phyloP scores from a whole-genome alignment of 352 stramenopile species.

The Phytophthora podocarpi region DNA sequence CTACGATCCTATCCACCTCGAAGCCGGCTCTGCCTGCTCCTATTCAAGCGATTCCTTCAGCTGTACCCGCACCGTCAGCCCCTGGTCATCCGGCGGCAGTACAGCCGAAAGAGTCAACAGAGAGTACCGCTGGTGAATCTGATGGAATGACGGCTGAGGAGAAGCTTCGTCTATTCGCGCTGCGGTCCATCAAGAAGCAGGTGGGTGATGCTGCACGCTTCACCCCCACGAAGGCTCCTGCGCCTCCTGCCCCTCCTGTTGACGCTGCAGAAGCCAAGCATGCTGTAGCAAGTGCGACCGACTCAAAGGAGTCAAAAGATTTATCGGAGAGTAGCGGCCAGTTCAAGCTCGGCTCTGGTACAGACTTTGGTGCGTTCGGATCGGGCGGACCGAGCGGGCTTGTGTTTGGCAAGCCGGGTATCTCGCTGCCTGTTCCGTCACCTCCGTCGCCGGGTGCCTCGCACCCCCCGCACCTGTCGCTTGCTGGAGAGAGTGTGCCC shows the following conservation, averaged over 20 bases:
- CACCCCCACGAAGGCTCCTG: slow-evolving; percentile 30
- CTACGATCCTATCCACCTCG: slow-evolving; percentile 12
- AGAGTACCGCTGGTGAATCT: slow-evolving; percentile 13
- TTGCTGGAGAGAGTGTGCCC: slow-evolving; percentile 24
- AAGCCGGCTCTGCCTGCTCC: slow-evolving; percentile 22
- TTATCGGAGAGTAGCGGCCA: slow-evolving; percentile 23
- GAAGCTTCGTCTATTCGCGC: slow-evolving; percentile 63
- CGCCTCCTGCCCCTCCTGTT: slow-evolving; percentile 9
- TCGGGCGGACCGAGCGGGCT: slow-evolving; percentile 58
- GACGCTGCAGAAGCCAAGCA: slow-evolving; percentile 26
- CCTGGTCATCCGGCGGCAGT: slow-evolving; percentile 14
- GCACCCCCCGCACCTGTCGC: slow-evolving; percentile 26
- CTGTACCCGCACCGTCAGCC: neutral
- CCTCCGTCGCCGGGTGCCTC: slow-evolving; percentile 42
- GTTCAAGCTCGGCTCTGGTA: slow-evolving; percentile 41
- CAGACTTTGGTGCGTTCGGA: slow-evolving; percentile 52
- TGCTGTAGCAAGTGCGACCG: slow-evolving; percentile 17
- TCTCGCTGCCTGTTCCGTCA: slow-evolving; percentile 71
- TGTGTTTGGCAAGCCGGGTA: slow-evolving; percentile 79
- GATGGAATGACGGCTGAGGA: slow-evolving; percentile 53
- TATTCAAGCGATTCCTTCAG: slow-evolving; percentile 13
- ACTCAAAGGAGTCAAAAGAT: slow-evolving; percentile 20
- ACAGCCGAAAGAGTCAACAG: slow-evolving; percentile 15
- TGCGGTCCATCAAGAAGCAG: slow-evolving; percentile 78
- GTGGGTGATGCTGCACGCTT: slow-evolving; percentile 34